These are phyloP conservation scores for Kodamaea sagamina DNA, from an alignment of 805 yeast genomes.

Conservation along the genomic window DNA sequence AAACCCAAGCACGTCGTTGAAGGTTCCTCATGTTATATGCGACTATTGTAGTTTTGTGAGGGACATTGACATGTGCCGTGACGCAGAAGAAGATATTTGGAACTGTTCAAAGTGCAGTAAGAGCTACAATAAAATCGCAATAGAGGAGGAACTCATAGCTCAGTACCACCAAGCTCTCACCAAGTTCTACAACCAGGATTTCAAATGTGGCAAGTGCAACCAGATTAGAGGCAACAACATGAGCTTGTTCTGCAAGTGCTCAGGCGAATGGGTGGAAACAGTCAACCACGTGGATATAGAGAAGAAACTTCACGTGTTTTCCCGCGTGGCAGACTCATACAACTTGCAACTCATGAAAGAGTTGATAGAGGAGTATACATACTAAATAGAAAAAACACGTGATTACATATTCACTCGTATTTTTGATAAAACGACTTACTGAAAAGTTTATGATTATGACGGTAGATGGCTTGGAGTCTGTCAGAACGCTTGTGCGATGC, in stretches of 20 bases:
- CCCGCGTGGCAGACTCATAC: slow-evolving; percentile 59
- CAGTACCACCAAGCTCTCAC: slow-evolving; percentile 58
- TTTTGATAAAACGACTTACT: not conserved
- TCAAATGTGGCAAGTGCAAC: slow-evolving; percentile 76
- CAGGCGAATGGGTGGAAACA: slow-evolving; percentile 79
- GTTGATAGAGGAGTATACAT: slow-evolving; percentile 26
- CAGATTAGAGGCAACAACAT: slow-evolving; percentile 66
- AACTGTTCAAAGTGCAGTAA: slow-evolving; percentile 66
- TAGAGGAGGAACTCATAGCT: slow-evolving; percentile 79
- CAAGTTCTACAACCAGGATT: slow-evolving; percentile 75
- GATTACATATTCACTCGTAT: not conserved
- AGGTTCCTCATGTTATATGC: slow-evolving; percentile 71
- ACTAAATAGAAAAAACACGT: slow-evolving; percentile 7
- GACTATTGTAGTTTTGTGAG: slow-evolving; percentile 71
- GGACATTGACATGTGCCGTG: slow-evolving; percentile 82
- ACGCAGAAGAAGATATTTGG: slow-evolving; percentile 55
- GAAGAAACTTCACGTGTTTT: slow-evolving; percentile 49
- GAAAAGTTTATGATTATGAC: not conserved
- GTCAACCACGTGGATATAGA: slow-evolving; percentile 47
- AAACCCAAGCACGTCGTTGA: slow-evolving; percentile 73
- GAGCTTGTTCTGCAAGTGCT: slow-evolving; percentile 78
- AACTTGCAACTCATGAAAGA: slow-evolving; percentile 57
- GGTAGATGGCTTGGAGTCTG: not conserved
- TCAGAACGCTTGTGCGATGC: slow-evolving; percentile 21
- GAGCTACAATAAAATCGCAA: slow-evolving; percentile 60